phyloP scores from a whole-genome alignment of 345 rosid genomes.

The Gossypium arboreum region DNA sequence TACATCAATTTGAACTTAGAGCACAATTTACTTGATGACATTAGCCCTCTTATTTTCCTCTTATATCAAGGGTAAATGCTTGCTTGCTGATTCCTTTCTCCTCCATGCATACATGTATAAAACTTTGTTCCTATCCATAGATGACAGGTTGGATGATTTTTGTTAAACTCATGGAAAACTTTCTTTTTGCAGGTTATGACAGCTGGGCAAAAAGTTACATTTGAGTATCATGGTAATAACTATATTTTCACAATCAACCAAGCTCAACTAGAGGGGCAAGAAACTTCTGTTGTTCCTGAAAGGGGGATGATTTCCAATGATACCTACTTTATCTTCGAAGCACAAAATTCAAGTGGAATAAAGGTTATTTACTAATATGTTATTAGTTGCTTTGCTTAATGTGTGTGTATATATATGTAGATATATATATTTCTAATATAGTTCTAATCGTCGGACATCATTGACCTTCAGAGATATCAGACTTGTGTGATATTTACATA shows the following conservation, averaged over 20 bases:
- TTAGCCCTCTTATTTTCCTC: background rate
- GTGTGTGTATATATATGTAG: too few species aligned
- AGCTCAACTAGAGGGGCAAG: slow-evolving; percentile 71
- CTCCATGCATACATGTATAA: background rate
- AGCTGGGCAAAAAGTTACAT: slow-evolving; percentile 77
- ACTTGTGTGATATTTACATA: background rate
- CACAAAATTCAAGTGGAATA: slow-evolving; percentile 85
- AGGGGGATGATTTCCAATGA: slow-evolving; percentile 81
- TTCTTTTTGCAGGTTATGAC: slow-evolving; percentile 68
- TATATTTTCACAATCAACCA: slow-evolving; percentile 80
- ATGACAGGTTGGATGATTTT: background rate
- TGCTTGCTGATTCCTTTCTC: background rate
- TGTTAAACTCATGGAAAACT: slow-evolving; percentile 2
- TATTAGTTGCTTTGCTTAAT: background rate
- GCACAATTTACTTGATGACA: background rate
- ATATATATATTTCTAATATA: background rate
- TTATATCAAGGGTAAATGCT: background rate
- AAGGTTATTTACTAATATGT: slow-evolving; percentile 48
- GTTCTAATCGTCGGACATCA: background rate
- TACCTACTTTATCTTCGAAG: slow-evolving; percentile 85
- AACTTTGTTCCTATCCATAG: background rate
- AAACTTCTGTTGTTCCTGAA: slow-evolving; percentile 54
- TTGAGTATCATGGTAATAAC: slow-evolving; percentile 90
- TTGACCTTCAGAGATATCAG: background rate
- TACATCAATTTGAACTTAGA: background rate